A percentile compares a stretch with the other conserved stretches of the same genome.
phyloP scores from a whole-genome alignment of 1,139 yeast genomes.

The Geotrichum bryndzae region DNA sequence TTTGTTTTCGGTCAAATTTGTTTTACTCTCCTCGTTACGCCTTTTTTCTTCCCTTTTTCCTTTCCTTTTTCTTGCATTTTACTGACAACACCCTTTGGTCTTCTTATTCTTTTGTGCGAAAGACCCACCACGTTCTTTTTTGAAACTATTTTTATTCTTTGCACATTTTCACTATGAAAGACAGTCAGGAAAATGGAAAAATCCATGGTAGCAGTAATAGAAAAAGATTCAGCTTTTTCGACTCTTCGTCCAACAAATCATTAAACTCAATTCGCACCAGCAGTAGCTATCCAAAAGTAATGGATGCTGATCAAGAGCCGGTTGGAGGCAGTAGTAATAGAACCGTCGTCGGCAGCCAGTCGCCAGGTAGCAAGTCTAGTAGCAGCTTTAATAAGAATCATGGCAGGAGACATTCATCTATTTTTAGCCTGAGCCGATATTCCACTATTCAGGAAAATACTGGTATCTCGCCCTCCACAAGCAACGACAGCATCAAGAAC shows the following conservation, averaged over 20 bases:
- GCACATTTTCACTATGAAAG: neutral
- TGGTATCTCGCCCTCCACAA: neutral
- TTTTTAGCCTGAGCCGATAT: neutral
- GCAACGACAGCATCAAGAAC: neutral
- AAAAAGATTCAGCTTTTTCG: conserved; percentile 6
- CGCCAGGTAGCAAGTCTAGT: neutral
- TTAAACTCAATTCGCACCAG: neutral
- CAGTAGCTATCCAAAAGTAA: neutral
- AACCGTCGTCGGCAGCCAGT: neutral
- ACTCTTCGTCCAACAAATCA: neutral
- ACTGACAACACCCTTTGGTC: neutral
- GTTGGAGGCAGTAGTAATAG: neutral
- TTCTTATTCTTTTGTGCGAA: neutral
- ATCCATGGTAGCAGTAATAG: neutral
- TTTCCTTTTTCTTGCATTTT: neutral
- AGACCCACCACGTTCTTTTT: neutral
- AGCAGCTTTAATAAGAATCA: neutral
- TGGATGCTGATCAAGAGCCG: neutral
- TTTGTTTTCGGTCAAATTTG: neutral
- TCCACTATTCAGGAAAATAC: conserved; percentile 4
- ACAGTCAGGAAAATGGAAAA: conserved; percentile 1
- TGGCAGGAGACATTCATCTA: conserved; percentile 1
- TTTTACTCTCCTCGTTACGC: neutral
- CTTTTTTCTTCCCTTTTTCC: neutral
- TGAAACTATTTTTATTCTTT: neutral